Conservation (phyloP, 306 rosid species). For the Quercus suber region DNA sequence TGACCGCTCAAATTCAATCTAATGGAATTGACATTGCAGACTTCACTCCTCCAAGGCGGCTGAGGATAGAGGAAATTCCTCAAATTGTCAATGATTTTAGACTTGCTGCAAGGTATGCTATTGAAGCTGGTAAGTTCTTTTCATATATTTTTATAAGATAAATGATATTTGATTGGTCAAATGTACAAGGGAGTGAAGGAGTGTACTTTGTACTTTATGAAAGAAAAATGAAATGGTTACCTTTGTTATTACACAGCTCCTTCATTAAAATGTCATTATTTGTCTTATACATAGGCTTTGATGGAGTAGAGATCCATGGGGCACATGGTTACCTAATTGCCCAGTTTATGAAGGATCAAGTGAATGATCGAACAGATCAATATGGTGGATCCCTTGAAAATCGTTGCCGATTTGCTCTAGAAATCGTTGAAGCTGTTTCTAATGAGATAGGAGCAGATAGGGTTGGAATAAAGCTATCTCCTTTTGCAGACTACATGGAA, state of each 20-base stretch:
- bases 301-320: conserved; percentile 74
- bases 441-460: conserved; percentile 55
- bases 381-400: conserved; percentile 74
- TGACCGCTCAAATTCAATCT: conserved; percentile 13
- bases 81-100: conserved; percentile 48
- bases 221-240: not conserved
- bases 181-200: not conserved
- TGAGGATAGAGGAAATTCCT: conserved; percentile 50
- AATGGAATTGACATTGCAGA: conserved; percentile 26
- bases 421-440: conserved; percentile 47
- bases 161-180: not conserved
- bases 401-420: conserved; percentile 51
- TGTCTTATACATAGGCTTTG: conserved; percentile 47
- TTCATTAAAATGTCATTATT: too few relatives aligned
- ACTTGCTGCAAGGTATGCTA: conserved; percentile 48
- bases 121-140: conserved; percentile 50
- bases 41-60: conserved; percentile 52
- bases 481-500: conserved; percentile 43
- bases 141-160: not conserved
- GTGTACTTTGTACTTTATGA: not conserved
- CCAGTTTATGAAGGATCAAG: conserved; percentile 60
- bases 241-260: not conserved
- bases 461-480: conserved; percentile 65
- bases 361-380: conserved; percentile 54
- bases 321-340: conserved; percentile 65